phyloP scores from a whole-genome alignment of 108 stramenopile species.

The Bacterosira constricta region DNA sequence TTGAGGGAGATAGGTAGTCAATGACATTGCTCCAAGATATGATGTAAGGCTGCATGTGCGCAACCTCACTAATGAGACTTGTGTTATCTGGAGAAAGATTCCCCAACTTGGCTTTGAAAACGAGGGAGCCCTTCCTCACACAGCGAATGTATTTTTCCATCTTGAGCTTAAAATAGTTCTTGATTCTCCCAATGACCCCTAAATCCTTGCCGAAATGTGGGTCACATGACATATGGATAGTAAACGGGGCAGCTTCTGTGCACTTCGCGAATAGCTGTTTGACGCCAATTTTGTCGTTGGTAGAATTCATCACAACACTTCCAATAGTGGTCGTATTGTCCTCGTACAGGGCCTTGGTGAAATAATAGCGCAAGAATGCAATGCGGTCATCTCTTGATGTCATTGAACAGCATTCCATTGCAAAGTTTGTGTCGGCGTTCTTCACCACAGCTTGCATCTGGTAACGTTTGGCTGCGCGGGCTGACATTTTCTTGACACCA shows the following conservation, averaged over 20 bases:
- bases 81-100: background rate
- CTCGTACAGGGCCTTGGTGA: constrained; percentile 10
- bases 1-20: background rate
- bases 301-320: background rate
- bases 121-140: constrained; percentile 1
- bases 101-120: background rate
- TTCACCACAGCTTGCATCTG: background rate
- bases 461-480: background rate
- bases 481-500: background rate
- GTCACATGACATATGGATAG: background rate
- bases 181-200: constrained; percentile 9
- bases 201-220: background rate
- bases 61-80: background rate
- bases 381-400: background rate
- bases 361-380: background rate
- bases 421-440: background rate
- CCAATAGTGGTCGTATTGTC: background rate
- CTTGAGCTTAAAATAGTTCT: background rate
- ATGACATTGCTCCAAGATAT: constrained; percentile 9
- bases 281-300: background rate
- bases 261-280: background rate
- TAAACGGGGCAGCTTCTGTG: constrained; percentile 1
- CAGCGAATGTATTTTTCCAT: background rate
- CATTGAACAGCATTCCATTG: background rate
- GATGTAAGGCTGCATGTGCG: background rate